phyloP scores from a whole-genome alignment of 163 green algal genomes.

The Chlorella variabilis region DNA sequence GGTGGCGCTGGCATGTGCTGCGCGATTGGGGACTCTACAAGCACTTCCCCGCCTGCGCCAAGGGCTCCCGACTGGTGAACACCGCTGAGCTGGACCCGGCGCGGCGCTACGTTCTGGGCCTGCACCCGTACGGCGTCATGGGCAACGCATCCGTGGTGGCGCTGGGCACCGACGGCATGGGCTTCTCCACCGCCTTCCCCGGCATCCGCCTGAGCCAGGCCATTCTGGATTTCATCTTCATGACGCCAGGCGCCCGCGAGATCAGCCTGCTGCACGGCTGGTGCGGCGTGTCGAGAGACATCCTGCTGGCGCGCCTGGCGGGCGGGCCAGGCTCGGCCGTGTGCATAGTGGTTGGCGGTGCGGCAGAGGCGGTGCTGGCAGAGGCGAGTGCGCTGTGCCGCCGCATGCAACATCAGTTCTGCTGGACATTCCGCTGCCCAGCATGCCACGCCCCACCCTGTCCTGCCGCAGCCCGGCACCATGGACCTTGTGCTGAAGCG shows the following conservation, averaged over 20 bases:
- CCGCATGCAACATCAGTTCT: too few relatives aligned
- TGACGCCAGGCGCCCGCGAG: conserved; percentile 22
- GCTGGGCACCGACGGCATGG: conserved; percentile 12
- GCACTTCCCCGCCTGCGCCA: conserved; percentile 4
- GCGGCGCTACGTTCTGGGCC: neutral
- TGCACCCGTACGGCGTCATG: conserved; percentile 27
- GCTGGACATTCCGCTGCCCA: too few relatives aligned
- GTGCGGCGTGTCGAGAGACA: conserved; percentile 17
- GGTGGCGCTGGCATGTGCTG: too few relatives aligned
- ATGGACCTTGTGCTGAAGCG: conserved; percentile 26
- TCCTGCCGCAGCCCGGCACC: neutral
- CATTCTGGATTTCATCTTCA: conserved; percentile 26
- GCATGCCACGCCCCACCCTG: too few relatives aligned
- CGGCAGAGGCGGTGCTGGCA: conserved; percentile 17
- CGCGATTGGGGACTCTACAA: too few relatives aligned
- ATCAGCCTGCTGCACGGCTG: conserved; percentile 34
- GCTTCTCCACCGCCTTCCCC: conserved; percentile 16
- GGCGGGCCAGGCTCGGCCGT: conserved; percentile 6
- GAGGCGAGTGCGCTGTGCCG: too few relatives aligned
- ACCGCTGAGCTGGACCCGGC: conserved; percentile 21
- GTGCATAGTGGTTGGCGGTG: conserved; percentile 19
- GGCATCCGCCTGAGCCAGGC: conserved; percentile 32
- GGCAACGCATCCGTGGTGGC: conserved; percentile 20
- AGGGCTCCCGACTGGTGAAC: conserved; percentile 9
- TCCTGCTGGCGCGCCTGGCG: conserved; percentile 21